Evolutionary conservation across 305 asterid species (phyloP).

Genomic region (Euphrasia arctica): DNA sequence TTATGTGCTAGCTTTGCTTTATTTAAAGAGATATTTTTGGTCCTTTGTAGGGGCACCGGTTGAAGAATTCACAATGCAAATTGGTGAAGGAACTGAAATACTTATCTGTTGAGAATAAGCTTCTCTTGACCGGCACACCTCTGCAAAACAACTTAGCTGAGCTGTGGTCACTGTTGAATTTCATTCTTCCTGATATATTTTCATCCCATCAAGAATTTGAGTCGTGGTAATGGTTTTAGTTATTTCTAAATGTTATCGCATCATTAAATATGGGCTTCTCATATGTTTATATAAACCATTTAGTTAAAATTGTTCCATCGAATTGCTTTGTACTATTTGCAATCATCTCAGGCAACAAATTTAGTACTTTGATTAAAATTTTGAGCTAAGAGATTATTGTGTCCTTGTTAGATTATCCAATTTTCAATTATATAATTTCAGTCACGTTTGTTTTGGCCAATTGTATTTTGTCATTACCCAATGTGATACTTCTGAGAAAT

Average conservation of each 20-base stretch:
- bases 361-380: slow-evolving; percentile 5
- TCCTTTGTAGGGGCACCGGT: slow-evolving; percentile 82
- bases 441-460: neutral
- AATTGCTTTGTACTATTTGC: slow-evolving; percentile 7
- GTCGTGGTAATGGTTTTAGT: slow-evolving; percentile 67
- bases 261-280: slow-evolving; percentile 3
- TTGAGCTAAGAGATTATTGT: neutral
- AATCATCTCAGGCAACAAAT: neutral
- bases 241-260: neutral
- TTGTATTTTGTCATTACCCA: neutral
- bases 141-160: slow-evolving; percentile 94
- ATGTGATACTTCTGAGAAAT: neutral
- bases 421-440: slow-evolving; percentile 3
- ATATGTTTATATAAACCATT: neutral
- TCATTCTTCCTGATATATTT: slow-evolving; percentile 96
- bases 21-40: slow-evolving; percentile 20
- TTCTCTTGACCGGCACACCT: slow-evolving; percentile 94
- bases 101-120: slow-evolving; percentile 75
- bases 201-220: slow-evolving; percentile 90
- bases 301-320: neutral
- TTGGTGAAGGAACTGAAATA: slow-evolving; percentile 64
- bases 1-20: slow-evolving; percentile 3
- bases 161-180: slow-evolving; percentile 96
- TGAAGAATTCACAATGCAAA: slow-evolving; percentile 89
- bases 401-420: slow-evolving; percentile 16